These are phyloP conservation scores for Reticulascus tulasneorum DNA, from an alignment of 2,329 filamentous ascomycete genomes.

Conservation along the genomic window DNA sequence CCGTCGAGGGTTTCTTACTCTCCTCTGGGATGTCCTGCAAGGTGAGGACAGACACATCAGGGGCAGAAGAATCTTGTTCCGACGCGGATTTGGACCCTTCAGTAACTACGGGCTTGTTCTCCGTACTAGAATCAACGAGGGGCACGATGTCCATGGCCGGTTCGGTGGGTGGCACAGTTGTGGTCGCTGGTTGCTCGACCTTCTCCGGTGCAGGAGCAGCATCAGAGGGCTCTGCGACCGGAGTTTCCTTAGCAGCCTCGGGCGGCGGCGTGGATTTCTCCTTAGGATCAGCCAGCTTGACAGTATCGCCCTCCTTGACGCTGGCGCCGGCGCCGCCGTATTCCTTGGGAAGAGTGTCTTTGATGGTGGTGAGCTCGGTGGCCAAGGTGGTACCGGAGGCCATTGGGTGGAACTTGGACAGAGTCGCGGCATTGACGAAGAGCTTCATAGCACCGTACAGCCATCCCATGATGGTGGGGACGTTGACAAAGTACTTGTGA, in stretches of 20 bases:
- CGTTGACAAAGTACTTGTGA: constrained; percentile 94
- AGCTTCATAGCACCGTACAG: constrained; percentile 73
- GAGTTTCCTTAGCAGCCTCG: constrained; percentile 7
- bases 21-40: too few species aligned
- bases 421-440: constrained; percentile 68
- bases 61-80: too few species aligned
- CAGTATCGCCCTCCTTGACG: constrained; percentile 32
- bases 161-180: constrained; percentile 6
- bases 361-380: constrained; percentile 54
- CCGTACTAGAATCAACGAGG: too few species aligned
- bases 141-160: too few species aligned
- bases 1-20: too few species aligned
- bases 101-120: too few species aligned
- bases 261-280: too few species aligned
- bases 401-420: constrained; percentile 77
- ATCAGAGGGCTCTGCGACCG: constrained; percentile 6
- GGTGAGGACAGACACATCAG: too few species aligned
- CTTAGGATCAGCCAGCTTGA: constrained; percentile 21
- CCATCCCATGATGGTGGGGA: constrained; percentile 88
- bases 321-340: constrained; percentile 71
- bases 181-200: constrained; percentile 5
- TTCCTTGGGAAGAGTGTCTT: constrained; percentile 62
- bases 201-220: constrained; percentile 3
- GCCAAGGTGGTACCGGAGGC: constrained; percentile 68
- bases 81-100: too few species aligned